These are phyloP conservation scores for Cardamine occulta DNA, from an alignment of 345 rosid species.

Conservation along the genomic window DNA sequence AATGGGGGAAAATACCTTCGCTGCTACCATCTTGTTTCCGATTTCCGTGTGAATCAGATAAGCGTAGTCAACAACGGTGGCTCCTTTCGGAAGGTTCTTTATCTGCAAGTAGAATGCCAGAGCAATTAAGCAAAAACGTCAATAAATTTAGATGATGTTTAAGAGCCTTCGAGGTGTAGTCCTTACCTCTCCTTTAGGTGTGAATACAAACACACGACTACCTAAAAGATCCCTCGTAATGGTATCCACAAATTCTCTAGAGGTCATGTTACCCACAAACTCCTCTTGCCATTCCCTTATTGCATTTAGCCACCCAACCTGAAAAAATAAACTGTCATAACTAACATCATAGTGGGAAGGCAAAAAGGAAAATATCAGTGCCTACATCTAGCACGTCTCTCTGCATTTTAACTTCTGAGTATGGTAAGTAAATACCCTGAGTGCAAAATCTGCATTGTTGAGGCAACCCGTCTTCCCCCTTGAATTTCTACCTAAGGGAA, in stretches of 20 bases:
- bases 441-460: slow-evolving; percentile 89
- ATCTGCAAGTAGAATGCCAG: slow-evolving; percentile 55
- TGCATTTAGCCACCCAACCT: slow-evolving; percentile 98
- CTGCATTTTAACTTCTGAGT: slow-evolving; percentile 20
- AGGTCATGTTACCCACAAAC: slow-evolving; percentile 99
- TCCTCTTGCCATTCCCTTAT: slow-evolving; percentile 99
- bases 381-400: slow-evolving; percentile 22
- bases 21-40: slow-evolving; percentile 98
- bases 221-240: slow-evolving; percentile 90
- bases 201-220: slow-evolving; percentile 93
- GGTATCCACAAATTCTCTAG: slow-evolving; percentile 97
- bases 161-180: slow-evolving; percentile 8
- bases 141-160: slow-evolving; percentile 19
- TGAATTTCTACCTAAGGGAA: slow-evolving; percentile 65
- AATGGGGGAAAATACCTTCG: slow-evolving; percentile 64
- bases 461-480: slow-evolving; percentile 84
- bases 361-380: not conserved
- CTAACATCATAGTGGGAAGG: slow-evolving; percentile 34
- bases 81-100: slow-evolving; percentile 91
- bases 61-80: slow-evolving; percentile 93
- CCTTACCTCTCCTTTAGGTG: slow-evolving; percentile 82
- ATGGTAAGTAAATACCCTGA: slow-evolving; percentile 63
- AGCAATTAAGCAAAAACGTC: slow-evolving; percentile 28
- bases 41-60: slow-evolving; percentile 97
- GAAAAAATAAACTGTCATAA: slow-evolving; percentile 47